Evolutionary conservation across 257 asterid genomes (phyloP).

Genomic region (Anisodus acutangulus): DNA sequence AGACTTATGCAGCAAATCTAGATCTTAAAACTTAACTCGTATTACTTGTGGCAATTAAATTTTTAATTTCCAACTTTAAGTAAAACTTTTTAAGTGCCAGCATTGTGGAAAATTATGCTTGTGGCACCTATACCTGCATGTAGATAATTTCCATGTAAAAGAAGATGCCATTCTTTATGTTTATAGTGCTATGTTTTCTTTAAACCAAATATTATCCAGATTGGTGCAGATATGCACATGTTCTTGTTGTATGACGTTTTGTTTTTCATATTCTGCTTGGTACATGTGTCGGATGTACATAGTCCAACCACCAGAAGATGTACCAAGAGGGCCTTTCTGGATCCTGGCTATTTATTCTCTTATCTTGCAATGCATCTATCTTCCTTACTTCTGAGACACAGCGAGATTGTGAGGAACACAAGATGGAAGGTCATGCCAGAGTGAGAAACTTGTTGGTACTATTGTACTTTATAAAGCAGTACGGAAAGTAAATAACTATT

Average conservation of each 20-base stretch:
- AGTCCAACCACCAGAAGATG: no score
- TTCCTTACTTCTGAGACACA: slow-evolving; percentile 6
- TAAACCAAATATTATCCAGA: slow-evolving; percentile 11
- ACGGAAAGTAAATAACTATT: no score
- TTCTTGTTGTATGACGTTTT: background rate
- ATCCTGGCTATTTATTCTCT: slow-evolving; percentile 5
- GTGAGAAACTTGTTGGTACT: background rate
- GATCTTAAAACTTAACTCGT: background rate
- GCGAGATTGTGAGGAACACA: background rate
- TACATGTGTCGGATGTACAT: background rate
- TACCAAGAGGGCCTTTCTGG: background rate
- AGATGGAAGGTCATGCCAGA: slow-evolving; percentile 5
- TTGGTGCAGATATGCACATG: background rate
- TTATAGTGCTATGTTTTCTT: background rate
- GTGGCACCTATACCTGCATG: slow-evolving; percentile 20
- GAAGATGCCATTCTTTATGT: background rate
- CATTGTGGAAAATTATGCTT: slow-evolving; percentile 12
- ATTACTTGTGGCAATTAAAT: background rate
- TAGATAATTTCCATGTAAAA: slow-evolving; percentile 2
- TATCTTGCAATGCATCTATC: background rate
- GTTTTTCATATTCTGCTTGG: no score
- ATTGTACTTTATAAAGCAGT: no score
- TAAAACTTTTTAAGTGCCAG: background rate
- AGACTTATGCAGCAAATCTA: background rate
- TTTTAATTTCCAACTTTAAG: background rate